A percentile compares a stretch with the other conserved stretches of the same genome.
Conservation (phyloP, 2,329 filamentous ascomycete genomes). For the Botrytis medusae region DNA sequence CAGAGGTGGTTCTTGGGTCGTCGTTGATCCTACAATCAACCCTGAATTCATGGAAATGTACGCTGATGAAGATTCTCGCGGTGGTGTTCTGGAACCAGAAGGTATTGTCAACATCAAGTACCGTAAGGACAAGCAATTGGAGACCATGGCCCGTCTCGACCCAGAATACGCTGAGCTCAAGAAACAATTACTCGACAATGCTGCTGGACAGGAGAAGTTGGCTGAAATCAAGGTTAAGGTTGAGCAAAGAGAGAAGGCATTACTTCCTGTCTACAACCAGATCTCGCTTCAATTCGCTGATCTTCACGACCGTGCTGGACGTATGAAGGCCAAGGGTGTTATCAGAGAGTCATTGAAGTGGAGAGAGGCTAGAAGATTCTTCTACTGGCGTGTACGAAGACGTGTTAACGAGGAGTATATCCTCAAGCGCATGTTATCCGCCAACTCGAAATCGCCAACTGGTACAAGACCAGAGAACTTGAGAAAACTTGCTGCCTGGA, state of each 20-base stretch:
- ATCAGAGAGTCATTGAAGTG: slow-evolving; percentile 84
- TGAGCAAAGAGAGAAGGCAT: slow-evolving; percentile 77
- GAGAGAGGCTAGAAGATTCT: slow-evolving; percentile 90
- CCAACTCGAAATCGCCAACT: slow-evolving; percentile 44
- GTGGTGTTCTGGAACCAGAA: slow-evolving; percentile 96
- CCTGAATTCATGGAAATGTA: slow-evolving; percentile 99
- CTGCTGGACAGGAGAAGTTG: slow-evolving; percentile 69
- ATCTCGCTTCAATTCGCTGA: slow-evolving; percentile 97
- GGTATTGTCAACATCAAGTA: slow-evolving; percentile 99
- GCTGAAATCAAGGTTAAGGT: slow-evolving; percentile 81
- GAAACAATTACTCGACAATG: slow-evolving; percentile 67
- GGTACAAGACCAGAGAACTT: slow-evolving; percentile 66
- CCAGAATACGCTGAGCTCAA: slow-evolving; percentile 79
- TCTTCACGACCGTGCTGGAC: slow-evolving; percentile 91
- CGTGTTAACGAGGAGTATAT: slow-evolving; percentile 97
- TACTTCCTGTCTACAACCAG: slow-evolving; percentile 91
- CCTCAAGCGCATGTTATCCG: slow-evolving; percentile 75
- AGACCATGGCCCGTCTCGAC: slow-evolving; percentile 95
- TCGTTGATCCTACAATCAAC: slow-evolving; percentile 98
- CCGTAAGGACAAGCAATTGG: slow-evolving; percentile 93
- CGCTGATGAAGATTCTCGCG: slow-evolving; percentile 88
- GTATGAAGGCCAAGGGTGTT: slow-evolving; percentile 96
- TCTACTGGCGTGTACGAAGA: slow-evolving; percentile 98
- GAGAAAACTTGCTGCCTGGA: slow-evolving; percentile 79
- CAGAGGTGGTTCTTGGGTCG: slow-evolving; percentile 98